Evolutionary conservation across 352 stramenopile genomes (phyloP).

Genomic region (Halophytophthora batemanensis): DNA sequence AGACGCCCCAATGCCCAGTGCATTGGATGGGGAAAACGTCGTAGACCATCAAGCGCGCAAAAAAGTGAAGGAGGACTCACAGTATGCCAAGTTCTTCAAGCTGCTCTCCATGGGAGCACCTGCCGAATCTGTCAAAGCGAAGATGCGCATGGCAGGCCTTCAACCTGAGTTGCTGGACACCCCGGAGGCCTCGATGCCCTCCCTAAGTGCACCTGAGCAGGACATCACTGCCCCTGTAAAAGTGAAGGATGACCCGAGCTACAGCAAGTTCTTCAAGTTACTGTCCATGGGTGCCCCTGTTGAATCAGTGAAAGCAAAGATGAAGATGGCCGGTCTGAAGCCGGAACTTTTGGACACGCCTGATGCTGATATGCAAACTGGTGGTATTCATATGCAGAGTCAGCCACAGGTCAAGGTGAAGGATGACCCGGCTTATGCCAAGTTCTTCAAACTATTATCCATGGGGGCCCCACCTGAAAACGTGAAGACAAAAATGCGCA

Average conservation of each 20-base stretch:
- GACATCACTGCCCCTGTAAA: conserved; percentile 14
- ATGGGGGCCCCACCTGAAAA: conserved; percentile 57
- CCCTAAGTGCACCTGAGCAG: conserved; percentile 8
- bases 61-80: conserved; percentile 55
- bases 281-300: conserved; percentile 54
- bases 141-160: conserved; percentile 78
- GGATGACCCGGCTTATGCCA: conserved; percentile 60
- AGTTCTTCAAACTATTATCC: conserved; percentile 69
- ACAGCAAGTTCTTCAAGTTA: conserved; percentile 74
- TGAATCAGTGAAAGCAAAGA: conserved; percentile 56
- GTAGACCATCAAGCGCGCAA: no score
- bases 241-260: conserved; percentile 59
- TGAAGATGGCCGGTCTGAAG: conserved; percentile 52
- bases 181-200: conserved; percentile 38
- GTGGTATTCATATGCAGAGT: conserved; percentile 1
- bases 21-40: no score
- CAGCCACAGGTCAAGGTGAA: conserved; percentile 42
- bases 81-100: conserved; percentile 74
- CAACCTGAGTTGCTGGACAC: conserved; percentile 68
- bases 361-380: conserved; percentile 31
- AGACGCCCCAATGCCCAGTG: conserved; percentile 39
- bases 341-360: conserved; percentile 70
- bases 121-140: conserved; percentile 50
- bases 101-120: conserved; percentile 60
- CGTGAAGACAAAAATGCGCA: conserved; percentile 66